Base-by-base conservation (phyloP, 1,284 basidiomycete species). In the Fistulina hepatica region DNA sequence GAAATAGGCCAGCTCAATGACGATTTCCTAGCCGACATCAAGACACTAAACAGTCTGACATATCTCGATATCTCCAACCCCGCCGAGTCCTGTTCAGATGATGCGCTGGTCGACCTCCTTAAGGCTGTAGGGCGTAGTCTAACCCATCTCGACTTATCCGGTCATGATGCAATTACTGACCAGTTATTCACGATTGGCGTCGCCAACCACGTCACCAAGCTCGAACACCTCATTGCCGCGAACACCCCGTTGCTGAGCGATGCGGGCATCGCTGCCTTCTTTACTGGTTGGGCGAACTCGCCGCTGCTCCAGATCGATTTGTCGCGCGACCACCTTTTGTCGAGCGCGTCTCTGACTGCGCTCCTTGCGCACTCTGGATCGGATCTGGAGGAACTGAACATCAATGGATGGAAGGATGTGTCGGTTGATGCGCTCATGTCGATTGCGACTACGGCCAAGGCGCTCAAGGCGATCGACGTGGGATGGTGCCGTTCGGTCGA, bases 401-500 rank as follows among this genome's bases (percentile, higher is more conserved):
- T 98, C 48, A 86, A 92, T 43, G 81, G 75, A 25, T 86, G 76
- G 83, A 80, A 71, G 51, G 64, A 67, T 1, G 65, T 78, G 2
- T 68, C 70, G 0, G 65, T 71, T 22, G 71, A 73, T 8, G 67
- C 71, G 2, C 57, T 95, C 25, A 61, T 56, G 33, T 48, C 48
- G 26, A 66, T 94, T 21, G 71, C 68, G 1, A 55, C 58, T 24
- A 48, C 51, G 1, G 73, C 71, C 13, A 55, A 52, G 4, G 58
- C 67, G 17, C 51, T 97, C 47, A 62, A 58, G 45, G 67, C 63
- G 51, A 52, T 97, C 23, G 88, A 98, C 52, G 56, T 95, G 5
- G 82, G 91, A 2, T 98, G 89, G 72, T 93, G 92, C 47, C 64
- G 94, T 28, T 70, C 75, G 24, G 69, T 89, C 21, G 83, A 93